Evolutionary conservation across 2,329 filamentous ascomycete genomes (phyloP), one percentile per base, ranked within the genome.

Genomic region (Arthrobotrys iridis): DNA sequence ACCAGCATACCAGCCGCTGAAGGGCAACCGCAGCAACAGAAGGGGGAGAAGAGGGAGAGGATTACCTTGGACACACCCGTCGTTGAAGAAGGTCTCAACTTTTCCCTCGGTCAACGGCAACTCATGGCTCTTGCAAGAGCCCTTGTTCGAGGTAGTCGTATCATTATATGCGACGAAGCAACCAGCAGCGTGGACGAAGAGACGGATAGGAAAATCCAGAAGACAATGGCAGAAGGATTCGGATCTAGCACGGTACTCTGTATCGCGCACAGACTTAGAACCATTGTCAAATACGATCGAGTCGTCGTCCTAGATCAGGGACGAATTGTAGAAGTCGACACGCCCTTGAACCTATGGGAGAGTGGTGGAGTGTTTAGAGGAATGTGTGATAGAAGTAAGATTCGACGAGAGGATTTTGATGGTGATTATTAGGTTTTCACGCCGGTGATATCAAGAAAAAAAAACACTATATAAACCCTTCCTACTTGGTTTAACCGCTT

Each of bases 241-340:
- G 86, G 87, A 63, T 93, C 93, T 72, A 92, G 91, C 85, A 97
- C 94, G 1, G 83, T 98, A 50, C 84, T 98, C 20, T 97, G 93
- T 82, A 97, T 98, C 81, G 94, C 94, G 4, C 94, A 98, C 83
- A 87, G 94, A 3, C 85, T 98, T 79, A 90, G 92, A 80, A 98
- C 95, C 0, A 97, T 99, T 77, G 90, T 98, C 77, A 89, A 90
- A 26, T 98, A 98, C 82, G 94, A 99, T 82, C 89, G 94, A 50
- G 97, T 99, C 81, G 94, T 93, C 80, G 95, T 99, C 79, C 96
- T 99, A 93, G 94, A 98, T 79, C 86, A 89, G 46, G 95, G 95
- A 0, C 83, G 84, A 13, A 97, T 99, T 80, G 92, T 91, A 0
- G 93, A 98, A 86, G 85, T 98, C 77, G 95, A 91, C 80, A 86